Conservation (phyloP, 1,284 basidiomycete genomes). For the Sporisorium scitamineum region DNA sequence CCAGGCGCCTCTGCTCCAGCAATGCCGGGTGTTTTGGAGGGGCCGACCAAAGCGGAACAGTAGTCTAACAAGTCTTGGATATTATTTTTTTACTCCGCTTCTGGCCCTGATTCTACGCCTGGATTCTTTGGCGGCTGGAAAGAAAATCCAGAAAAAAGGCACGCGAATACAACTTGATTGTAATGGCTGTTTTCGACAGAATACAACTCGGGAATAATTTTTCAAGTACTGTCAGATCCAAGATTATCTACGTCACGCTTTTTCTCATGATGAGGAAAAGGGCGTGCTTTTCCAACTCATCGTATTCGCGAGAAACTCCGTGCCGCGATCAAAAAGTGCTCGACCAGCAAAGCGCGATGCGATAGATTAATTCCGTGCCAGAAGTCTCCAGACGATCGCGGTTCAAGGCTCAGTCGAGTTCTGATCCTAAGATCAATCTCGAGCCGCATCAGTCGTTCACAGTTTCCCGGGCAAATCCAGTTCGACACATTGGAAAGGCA, state of each 20-base stretch:
- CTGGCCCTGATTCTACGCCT: constrained; percentile 4
- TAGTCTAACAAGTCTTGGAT: constrained; percentile 5
- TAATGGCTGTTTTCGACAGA: not conserved
- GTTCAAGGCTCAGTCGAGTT: too few species aligned
- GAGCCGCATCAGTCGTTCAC: not conserved
- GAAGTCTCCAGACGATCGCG: too few species aligned
- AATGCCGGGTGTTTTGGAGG: not conserved
- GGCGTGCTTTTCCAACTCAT: not conserved
- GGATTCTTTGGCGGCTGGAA: not conserved
- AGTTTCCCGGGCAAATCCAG: not conserved
- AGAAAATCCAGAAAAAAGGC: not conserved
- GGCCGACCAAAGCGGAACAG: not conserved
- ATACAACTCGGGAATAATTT: not conserved
- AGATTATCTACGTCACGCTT: not conserved
- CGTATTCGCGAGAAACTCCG: not conserved
- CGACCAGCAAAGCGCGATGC: not conserved
- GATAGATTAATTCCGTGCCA: constrained; percentile 3
- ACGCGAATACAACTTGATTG: not conserved
- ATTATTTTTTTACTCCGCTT: constrained; percentile 8
- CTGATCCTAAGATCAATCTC: not conserved
- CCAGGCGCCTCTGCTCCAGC: not conserved
- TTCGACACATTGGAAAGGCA: too few species aligned
- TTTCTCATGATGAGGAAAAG: not conserved
- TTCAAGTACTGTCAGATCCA: constrained; percentile 6
- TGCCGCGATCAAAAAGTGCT: constrained; percentile 1